phyloP scores from a whole-genome alignment of 192 early-diverging fungal species.

The Linnemannia schmuckeri region DNA sequence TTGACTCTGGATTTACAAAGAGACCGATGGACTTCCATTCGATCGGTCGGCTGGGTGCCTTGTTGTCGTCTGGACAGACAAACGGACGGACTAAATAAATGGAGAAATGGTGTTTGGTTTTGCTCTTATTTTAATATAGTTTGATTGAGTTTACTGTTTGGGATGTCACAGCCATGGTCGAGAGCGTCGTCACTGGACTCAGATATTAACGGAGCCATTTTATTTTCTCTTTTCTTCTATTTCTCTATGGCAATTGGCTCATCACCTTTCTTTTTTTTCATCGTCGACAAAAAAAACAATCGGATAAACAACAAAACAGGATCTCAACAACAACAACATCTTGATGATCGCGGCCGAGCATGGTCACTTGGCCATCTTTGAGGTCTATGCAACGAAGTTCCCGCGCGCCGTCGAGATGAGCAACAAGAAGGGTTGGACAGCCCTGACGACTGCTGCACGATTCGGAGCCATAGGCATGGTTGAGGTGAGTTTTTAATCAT shows the following conservation, averaged over 20 bases:
- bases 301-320: slow-evolving; percentile 18
- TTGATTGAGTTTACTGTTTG: neutral
- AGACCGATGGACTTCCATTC: neutral
- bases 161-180: neutral
- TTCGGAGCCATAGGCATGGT: slow-evolving; percentile 41
- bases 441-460: slow-evolving; percentile 45
- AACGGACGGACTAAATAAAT: neutral
- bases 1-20: neutral
- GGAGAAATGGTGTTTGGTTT: slow-evolving; percentile 2
- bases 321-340: slow-evolving; percentile 46
- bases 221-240: neutral
- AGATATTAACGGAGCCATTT: slow-evolving; percentile 1
- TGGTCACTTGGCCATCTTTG: slow-evolving; percentile 51
- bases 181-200: neutral
- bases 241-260: neutral
- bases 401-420: slow-evolving; percentile 38
- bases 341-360: slow-evolving; percentile 46
- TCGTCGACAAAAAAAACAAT: neutral
- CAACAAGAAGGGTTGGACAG: slow-evolving; percentile 51
- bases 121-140: slow-evolving; percentile 10
- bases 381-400: slow-evolving; percentile 43
- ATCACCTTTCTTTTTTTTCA: neutral
- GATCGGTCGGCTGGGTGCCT: neutral
- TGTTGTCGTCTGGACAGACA: neutral
- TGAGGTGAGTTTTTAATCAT: slow-evolving; percentile 19